Evolutionary conservation across 345 rosid genomes (phyloP).

Genomic region (Acer saccharum): DNA sequence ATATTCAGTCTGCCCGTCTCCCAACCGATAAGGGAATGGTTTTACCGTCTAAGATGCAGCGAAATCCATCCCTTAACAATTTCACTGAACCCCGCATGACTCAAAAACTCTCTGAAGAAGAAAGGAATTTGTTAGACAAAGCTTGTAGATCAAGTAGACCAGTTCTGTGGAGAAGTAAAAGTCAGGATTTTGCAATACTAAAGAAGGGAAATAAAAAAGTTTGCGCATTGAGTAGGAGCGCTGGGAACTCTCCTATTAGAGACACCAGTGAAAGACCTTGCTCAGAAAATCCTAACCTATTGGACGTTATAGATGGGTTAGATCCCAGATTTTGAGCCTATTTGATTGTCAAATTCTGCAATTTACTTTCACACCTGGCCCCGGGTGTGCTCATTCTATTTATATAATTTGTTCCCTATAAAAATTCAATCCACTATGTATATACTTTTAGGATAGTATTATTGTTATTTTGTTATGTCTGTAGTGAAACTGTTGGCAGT

Average conservation of each 20-base stretch:
- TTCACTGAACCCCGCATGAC: conserved; percentile 27
- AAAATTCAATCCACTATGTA: conserved; percentile 7
- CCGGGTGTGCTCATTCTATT: not conserved
- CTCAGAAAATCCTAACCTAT: conserved; percentile 32
- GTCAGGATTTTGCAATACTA: conserved; percentile 59
- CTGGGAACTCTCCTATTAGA: conserved; percentile 63
- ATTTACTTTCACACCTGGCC: not conserved
- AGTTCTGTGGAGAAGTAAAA: conserved; percentile 72
- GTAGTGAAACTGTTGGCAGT: not conserved
- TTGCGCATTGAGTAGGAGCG: conserved; percentile 60
- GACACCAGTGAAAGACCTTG: conserved; percentile 10
- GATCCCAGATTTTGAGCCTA: conserved; percentile 25
- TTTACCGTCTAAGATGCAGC: conserved; percentile 42
- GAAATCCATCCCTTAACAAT: conserved; percentile 26
- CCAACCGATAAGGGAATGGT: conserved; percentile 31
- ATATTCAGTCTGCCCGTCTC: conserved; percentile 36
- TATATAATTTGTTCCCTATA: not conserved
- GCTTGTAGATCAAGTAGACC: conserved; percentile 37
- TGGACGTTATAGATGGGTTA: conserved; percentile 63
- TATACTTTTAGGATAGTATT: not conserved
- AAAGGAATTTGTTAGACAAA: conserved; percentile 54
- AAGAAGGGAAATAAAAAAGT: conserved; percentile 39
- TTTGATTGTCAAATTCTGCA: conserved; percentile 7
- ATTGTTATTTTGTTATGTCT: not conserved
- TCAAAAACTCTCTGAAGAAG: conserved; percentile 64